Percentiles rank a stretch among this genome's conserved stretches.
Evolutionary conservation across 345 rosid species (phyloP).

Genomic region (Murraya koenigii): DNA sequence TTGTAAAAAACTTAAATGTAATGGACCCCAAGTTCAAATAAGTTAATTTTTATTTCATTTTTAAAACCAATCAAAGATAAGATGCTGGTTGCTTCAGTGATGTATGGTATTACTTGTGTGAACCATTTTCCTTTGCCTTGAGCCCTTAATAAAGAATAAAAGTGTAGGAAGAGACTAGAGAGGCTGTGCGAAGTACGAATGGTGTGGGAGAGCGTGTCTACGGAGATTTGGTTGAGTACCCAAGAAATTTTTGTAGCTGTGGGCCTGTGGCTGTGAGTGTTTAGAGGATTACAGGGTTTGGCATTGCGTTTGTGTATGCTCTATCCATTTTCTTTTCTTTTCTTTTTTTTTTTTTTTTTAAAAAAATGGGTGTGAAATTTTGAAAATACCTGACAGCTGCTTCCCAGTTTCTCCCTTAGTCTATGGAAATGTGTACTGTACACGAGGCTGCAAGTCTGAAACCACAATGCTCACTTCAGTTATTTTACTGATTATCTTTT

Average conservation of each 20-base stretch:
- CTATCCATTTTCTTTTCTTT: conserved; percentile 9
- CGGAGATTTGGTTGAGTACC: conserved; percentile 20
- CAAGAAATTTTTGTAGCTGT: conserved; percentile 5
- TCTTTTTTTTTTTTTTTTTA: too few relatives aligned
- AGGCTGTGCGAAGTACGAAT: conserved; percentile 12
- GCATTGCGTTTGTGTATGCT: not conserved
- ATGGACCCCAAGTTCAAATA: too few relatives aligned
- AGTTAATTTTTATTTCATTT: too few relatives aligned
- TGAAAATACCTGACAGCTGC: not conserved
- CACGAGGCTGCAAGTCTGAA: conserved; percentile 4
- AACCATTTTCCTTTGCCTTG: not conserved
- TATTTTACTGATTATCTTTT: not conserved
- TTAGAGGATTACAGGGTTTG: conserved; percentile 11
- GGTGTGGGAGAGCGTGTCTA: conserved; percentile 14
- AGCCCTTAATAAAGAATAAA: too few relatives aligned
- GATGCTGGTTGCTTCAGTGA: not conserved
- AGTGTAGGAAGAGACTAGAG: not conserved
- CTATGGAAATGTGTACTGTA: conserved; percentile 27
- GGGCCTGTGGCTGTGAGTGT: too few relatives aligned
- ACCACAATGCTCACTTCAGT: not conserved
- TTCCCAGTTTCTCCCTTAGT: not conserved
- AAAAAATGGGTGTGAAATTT: conserved; percentile 4
- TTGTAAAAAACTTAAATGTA: too few relatives aligned
- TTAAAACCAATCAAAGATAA: too few relatives aligned
- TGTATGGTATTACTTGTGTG: not conserved